Evolutionary conservation across 2,329 filamentous ascomycete genomes (phyloP), one percentile per base, ranked within the genome.

Genomic region (Colletotrichum melonis): DNA sequence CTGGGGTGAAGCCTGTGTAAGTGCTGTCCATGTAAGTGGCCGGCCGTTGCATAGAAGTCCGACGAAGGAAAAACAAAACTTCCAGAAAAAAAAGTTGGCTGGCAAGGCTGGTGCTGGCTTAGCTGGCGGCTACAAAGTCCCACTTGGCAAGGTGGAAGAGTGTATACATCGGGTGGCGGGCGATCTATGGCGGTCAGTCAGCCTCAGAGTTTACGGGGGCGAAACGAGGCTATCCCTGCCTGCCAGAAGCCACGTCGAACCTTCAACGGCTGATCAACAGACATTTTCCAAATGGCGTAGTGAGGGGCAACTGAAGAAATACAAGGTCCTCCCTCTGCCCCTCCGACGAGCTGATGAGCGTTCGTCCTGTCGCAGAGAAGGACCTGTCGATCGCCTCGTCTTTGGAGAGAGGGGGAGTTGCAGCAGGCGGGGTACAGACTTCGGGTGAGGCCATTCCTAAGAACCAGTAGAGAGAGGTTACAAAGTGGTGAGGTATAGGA

Each of bases 121-220:
- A 58, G 70, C n/a, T 70, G 67, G 59, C 56, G 5, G 11, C 52
- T 22, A 24, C 49, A n/a, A 54, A 69, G 69, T 73, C 67, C 70
- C 70, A 73, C 70, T 70, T 57, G 54, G 35, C 42, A 26, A 49
- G 67, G 60, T 55, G 55, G 67, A 57, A 69, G 60, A 49, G n/a
- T 54, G n/a, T 12, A 11, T 24, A 16, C 16, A 26, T 65, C 49
- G 46, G 62, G 60, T 54, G 69, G 42, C 56, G 65, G 74, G 69
- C 66, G 73, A 75, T 75, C 73, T 58, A 49, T 73, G 59, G 74
- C 74, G 73, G 74, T 75, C 74, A 75, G 74, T 73, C 74, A 75
- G 74, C 74, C 74, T 75, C 73, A 67, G 35, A 66, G 52, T 63
- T 64, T 55, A 67, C 62, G 32, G 42, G 38, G 14, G 55, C 54